These are phyloP conservation scores for Saccharomycopsis sp. DNA, from an alignment of 805 yeast genomes.

Conservation along the genomic window DNA sequence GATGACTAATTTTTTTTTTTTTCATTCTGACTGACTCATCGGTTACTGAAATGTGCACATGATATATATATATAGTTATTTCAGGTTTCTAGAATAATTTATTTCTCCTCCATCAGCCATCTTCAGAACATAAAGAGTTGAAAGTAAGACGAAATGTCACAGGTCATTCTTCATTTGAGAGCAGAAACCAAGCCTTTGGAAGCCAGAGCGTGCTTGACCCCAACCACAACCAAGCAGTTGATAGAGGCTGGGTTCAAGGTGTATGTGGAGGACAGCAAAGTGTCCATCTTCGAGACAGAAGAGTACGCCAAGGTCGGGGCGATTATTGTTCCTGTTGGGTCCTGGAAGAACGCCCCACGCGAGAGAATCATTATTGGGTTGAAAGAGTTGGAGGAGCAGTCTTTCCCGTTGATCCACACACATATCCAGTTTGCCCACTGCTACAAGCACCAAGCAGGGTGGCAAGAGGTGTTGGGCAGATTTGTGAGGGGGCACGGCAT, in stretches of 20 bases:
- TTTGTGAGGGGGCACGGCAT: slow-evolving; percentile 89
- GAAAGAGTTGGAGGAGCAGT: slow-evolving; percentile 83
- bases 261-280: slow-evolving; percentile 79
- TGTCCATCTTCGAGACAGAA: slow-evolving; percentile 64
- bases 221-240: slow-evolving; percentile 75
- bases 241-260: slow-evolving; percentile 82
- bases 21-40: no score
- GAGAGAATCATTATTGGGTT: slow-evolving; percentile 88
- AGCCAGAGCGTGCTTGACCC: slow-evolving; percentile 95
- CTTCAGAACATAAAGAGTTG: no score
- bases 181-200: slow-evolving; percentile 97
- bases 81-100: no score
- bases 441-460: slow-evolving; percentile 94
- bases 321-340: slow-evolving; percentile 80
- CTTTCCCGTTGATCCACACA: slow-evolving; percentile 88
- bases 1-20: no score
- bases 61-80: no score
- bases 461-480: slow-evolving; percentile 84
- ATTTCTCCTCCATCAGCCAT: no score
- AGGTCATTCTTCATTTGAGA: slow-evolving; percentile 76
- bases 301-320: slow-evolving; percentile 84
- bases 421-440: slow-evolving; percentile 99
- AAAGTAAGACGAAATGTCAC: slow-evolving; percentile 22
- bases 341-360: slow-evolving; percentile 87
- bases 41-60: no score